A percentile compares a stretch with the other conserved stretches of the same genome.
Conservation (phyloP, 108 stramenopile species). For the Chaetoceros tenuissimus region DNA sequence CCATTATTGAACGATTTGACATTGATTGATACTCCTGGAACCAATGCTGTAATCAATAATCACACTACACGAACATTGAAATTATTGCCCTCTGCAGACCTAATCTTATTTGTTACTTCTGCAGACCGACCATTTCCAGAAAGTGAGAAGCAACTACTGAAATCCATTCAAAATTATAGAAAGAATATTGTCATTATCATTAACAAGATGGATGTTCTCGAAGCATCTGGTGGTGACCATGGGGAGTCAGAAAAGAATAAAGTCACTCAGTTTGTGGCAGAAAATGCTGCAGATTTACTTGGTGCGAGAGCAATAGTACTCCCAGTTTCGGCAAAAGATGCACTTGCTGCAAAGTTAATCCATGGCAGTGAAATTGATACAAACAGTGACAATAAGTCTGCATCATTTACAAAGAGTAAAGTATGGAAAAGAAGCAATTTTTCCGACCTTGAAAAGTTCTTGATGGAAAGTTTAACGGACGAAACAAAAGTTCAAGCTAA, state of each 20-base stretch:
- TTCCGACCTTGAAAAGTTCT: slow-evolving; percentile 46
- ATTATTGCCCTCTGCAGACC: slow-evolving; percentile 69
- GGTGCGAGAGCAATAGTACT: slow-evolving; percentile 64
- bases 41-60: slow-evolving; percentile 66
- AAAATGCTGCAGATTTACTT: slow-evolving; percentile 58
- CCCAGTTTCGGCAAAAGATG: slow-evolving; percentile 63
- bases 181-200: slow-evolving; percentile 71
- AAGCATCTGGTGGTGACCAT: slow-evolving; percentile 49
- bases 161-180: slow-evolving; percentile 54
- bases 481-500: slow-evolving; percentile 70
- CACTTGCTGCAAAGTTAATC: slow-evolving; percentile 49
- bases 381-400: no score
- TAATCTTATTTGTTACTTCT: slow-evolving; percentile 76
- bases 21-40: slow-evolving; percentile 80
- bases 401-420: slow-evolving; percentile 1
- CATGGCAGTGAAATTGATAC: slow-evolving; percentile 11
- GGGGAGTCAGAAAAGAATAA: slow-evolving; percentile 44
- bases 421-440: slow-evolving; percentile 63
- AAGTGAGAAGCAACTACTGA: slow-evolving; percentile 46
- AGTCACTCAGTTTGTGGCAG: slow-evolving; percentile 69
- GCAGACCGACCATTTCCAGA: slow-evolving; percentile 82
- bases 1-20: slow-evolving; percentile 61
- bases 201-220: slow-evolving; percentile 84
- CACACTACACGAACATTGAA: slow-evolving; percentile 59
- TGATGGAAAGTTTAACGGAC: slow-evolving; percentile 58